Conservation (phyloP, 257 asterid species). For the Solanum lycopersicoides region DNA sequence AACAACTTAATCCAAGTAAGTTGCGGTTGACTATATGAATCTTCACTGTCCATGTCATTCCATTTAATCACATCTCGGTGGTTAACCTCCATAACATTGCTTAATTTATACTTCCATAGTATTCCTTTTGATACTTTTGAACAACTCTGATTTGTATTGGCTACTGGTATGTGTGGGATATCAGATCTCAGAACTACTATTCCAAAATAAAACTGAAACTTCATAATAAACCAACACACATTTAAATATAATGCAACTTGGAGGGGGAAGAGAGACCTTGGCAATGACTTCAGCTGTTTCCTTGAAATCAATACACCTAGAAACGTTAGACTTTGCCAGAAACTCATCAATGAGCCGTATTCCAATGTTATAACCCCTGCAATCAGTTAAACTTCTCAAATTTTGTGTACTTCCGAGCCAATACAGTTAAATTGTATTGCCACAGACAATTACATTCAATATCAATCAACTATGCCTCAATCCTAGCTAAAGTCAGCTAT, state of each 20-base stretch:
- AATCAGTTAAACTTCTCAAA: background rate
- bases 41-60: background rate
- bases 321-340: conserved; percentile 80
- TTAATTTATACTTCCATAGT: background rate
- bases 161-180: background rate
- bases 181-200: background rate
- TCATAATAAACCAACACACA: background rate
- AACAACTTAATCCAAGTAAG: background rate
- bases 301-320: conserved; percentile 86
- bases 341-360: conserved; percentile 83
- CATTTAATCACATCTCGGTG: background rate
- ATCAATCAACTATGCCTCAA: background rate
- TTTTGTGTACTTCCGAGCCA: background rate
- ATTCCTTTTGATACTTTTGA: background rate
- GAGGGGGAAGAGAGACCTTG: conserved; percentile 34
- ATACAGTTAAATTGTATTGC: background rate
- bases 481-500: background rate
- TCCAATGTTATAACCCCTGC: conserved; percentile 92
- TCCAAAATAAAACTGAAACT: background rate
- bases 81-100: background rate
- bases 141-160: background rate
- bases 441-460: background rate
- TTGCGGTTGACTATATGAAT: background rate
- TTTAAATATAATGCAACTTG: background rate
- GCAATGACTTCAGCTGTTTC: conserved; percentile 98